Conservation (phyloP, 345 rosid species). For the Anacardium occidentale region DNA sequence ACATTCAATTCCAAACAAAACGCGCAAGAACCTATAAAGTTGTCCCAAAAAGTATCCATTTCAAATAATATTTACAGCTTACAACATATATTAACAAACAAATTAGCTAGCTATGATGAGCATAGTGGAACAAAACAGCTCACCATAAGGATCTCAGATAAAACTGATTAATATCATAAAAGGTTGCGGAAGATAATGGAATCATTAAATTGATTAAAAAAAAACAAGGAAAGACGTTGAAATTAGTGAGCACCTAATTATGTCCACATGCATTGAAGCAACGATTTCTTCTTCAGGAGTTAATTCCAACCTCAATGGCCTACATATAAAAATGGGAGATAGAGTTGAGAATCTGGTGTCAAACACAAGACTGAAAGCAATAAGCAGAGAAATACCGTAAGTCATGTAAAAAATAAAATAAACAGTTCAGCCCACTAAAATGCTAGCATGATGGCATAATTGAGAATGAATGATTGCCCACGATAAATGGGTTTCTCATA, state of each 20-base stretch:
- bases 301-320: constrained; percentile 84
- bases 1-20: not conserved
- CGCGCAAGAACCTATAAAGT: not conserved
- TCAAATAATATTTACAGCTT: not conserved
- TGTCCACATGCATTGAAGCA: constrained; percentile 79
- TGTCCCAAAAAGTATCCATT: not conserved
- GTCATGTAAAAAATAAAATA: no score
- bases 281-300: constrained; percentile 93
- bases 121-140: not conserved
- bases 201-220: not conserved
- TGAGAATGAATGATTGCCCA: not conserved
- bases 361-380: not conserved
- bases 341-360: not conserved
- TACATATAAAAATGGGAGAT: constrained; percentile 25
- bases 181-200: not conserved
- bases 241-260: constrained; percentile 62
- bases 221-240: constrained; percentile 7
- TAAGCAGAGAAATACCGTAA: not conserved
- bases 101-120: not conserved
- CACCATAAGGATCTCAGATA: constrained; percentile 15
- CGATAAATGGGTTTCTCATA: not conserved
- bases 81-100: not conserved
- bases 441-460: not conserved
- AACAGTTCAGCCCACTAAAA: not conserved
- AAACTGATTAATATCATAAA: constrained; percentile 8